Percentiles rank a stretch among this genome's conserved stretches.
phyloP scores from a whole-genome alignment of 1,284 basidiomycete genomes.

The Malassezia slooffiae region DNA sequence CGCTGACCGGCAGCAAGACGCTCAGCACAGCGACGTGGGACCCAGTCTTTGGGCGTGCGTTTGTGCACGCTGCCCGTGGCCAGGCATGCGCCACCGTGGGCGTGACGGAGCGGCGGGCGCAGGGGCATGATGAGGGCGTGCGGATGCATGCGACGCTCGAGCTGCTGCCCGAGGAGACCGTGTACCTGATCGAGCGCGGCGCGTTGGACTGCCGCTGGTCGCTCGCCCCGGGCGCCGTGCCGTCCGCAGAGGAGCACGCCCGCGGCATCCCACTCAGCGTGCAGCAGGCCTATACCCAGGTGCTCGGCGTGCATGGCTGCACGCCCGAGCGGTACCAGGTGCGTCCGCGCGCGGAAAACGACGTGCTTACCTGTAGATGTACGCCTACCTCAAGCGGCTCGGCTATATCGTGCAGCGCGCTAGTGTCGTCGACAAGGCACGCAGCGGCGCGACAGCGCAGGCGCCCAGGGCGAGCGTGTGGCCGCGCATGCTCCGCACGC shows the following conservation, averaged over 20 bases:
- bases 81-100: conserved; percentile 35
- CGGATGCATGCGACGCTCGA: conserved; percentile 55
- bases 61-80: conserved; percentile 28
- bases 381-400: conserved; percentile 76
- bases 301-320: conserved; percentile 66
- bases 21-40: conserved; percentile 34
- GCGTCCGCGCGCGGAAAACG: no score
- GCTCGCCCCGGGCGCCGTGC: conserved; percentile 2
- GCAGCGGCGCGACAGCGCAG: conserved; percentile 5
- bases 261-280: conserved; percentile 59
- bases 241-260: background rate
- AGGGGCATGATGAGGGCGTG: background rate
- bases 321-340: conserved; percentile 75
- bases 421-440: conserved; percentile 12
- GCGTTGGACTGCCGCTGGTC: conserved; percentile 53
- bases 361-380: no score
- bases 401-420: conserved; percentile 78
- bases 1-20: conserved; percentile 16
- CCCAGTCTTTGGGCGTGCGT: conserved; percentile 22
- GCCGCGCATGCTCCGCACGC: background rate
- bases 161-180: conserved; percentile 80
- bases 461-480: background rate
- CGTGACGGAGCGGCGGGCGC: conserved; percentile 14
- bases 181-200: conserved; percentile 84
- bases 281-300: conserved; percentile 72